Base-by-base conservation (phyloP, 1,284 basidiomycete species). In the Malassezia caprae region DNA sequence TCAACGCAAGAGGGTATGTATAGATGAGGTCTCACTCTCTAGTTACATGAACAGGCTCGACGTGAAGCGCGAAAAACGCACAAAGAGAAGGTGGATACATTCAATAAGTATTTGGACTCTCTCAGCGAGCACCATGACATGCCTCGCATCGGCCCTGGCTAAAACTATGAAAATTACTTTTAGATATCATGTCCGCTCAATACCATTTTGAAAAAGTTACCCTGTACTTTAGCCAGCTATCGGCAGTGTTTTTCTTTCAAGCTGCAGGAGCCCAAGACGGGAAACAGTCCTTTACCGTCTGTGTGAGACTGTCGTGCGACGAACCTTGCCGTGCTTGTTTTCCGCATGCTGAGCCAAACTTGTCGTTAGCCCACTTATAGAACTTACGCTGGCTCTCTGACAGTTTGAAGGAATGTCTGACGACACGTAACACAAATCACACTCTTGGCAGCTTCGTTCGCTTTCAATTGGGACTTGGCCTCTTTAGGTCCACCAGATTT, bases 91-190 rank as follows among this genome's bases (percentile, higher is more conserved):
- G 90, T 98, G 21, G 83, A 83, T 58, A 87, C 90, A 4, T 73
- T 74, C 71, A 98, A 98, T 75, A 73, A 81, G 28, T 88, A 94
- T 72, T 79, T 98, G 7, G 90, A 91, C 74, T 79, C 82, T 48
- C 81, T 94, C 56, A 87, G 85, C 71, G 88, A 91, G 78, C 89
- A 91, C 79, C 87, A 91, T 74, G 88, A 91, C 74, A 90, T 91
- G 65, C 88, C 88, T 37, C 90, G 90, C 80, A 88, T 85, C 6
- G 66, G 65, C 4, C 63, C 63, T 4, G 65, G 65, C 24, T 56
- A 46, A 43, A 2, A 12, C 21, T 30, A 7, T 30, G 24, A 27
- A 21, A 32, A 13, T 19, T 23, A n/a, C 39, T 34, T 32, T 17
- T 23, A 4, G 15, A 17, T 12, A 3, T 34, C 17, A 30, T 23